Percentiles rank a stretch among this genome's conserved stretches.
These are phyloP conservation scores for Ministeria vibrans DNA, from an alignment of 78 protist species.

Conservation along the genomic window DNA sequence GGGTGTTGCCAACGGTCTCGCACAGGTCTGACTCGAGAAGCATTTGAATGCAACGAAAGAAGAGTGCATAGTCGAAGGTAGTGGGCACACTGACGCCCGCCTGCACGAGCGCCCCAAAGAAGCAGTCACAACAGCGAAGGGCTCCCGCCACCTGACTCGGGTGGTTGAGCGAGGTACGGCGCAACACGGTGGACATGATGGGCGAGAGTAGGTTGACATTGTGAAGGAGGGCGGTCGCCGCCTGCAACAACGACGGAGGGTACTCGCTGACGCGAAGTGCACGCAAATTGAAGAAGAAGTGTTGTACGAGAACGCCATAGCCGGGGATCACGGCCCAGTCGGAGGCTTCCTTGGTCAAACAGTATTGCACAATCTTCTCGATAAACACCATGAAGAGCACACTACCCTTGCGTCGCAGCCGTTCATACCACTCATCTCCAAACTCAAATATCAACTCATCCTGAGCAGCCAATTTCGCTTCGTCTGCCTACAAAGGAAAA, in stretches of 20 bases:
- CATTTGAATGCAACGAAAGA: not conserved
- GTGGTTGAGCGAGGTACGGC: not conserved
- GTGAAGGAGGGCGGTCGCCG: not conserved
- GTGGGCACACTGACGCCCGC: not conserved
- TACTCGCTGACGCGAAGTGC: not conserved
- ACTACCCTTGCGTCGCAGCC: not conserved
- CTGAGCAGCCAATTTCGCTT: no score
- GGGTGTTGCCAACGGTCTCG: not conserved
- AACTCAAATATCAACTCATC: no score
- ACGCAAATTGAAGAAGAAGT: not conserved
- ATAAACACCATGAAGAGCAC: not conserved
- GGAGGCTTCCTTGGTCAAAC: not conserved
- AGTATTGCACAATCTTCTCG: not conserved
- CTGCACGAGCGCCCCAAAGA: not conserved
- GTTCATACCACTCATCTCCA: not conserved
- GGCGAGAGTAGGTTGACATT: not conserved
- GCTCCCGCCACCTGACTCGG: not conserved
- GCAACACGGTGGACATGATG: not conserved
- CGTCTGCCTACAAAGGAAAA: no score
- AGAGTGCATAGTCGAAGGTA: not conserved
- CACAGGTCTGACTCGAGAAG: constrained; percentile 1
- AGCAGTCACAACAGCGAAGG: not conserved
- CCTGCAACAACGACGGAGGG: not conserved
- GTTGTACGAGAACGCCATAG: not conserved
- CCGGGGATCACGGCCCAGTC: constrained; percentile 5